Evolutionary conservation across 768 basidiomycete species (phyloP), one percentile per base, ranked within the genome.

Genomic region (Mycena vitilis): DNA sequence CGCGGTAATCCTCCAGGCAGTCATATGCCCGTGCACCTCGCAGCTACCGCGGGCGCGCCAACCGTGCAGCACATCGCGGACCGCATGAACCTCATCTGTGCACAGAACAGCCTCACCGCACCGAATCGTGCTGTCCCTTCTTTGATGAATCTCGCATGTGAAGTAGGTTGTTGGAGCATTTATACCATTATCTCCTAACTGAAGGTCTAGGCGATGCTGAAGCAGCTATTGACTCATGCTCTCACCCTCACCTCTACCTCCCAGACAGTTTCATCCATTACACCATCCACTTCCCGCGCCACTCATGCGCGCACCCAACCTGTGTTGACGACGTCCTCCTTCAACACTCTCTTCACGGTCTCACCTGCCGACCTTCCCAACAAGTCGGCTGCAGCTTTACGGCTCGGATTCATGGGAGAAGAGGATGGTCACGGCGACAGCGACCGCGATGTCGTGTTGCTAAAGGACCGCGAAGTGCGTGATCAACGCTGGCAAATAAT

Each of bases 171-270:
- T 13, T n/a, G 12, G 16, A 12, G 2, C 16, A 45, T 44, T 40
- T n/a, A n/a, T 25, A 69, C 37, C 8, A 0, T 18, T 18, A 12
- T 37, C 22, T 23, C 13, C 56, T 68, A 6, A 68, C 37, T 30
- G 30, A 51, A 36, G 4, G 45, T 40, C 18, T 68, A 94, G 92
- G 91, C 91, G 20, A 93, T 93, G 75, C 84, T 95, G 5, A 95
- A 95, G 75, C 91, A 94, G 65, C 86, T 95, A 34, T 91, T 95
- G 70, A 92, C 90, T 1, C 92, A 92, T 72, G 92, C 93, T 6
- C 78, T 95, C 37, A 90, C 92, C 4, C 81, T 94, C 12, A 94
- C 92, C 2, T 88, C 92, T 0, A 85, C 89, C 10, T 94, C 93
- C 8, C 88, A 91, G 71, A 88, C 91, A 36, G 90, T 94, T 71